These are phyloP conservation scores for Sechiopsis laciniata DNA, from an alignment of 306 rosid genomes.

Conservation along the genomic window DNA sequence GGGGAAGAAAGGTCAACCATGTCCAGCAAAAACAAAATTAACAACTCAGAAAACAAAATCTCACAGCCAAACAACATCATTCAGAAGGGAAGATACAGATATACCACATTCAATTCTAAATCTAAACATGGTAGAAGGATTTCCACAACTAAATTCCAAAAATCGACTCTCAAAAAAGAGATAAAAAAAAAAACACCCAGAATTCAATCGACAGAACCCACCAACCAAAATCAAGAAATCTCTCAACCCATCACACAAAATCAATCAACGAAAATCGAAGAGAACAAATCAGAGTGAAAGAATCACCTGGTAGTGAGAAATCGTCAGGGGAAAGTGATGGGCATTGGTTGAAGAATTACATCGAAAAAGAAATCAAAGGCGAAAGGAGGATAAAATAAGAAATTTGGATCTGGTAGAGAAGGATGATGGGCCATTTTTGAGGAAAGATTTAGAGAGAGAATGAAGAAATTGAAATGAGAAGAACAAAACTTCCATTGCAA, in stretches of 20 bases:
- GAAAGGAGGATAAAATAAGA: slow-evolving; percentile 13
- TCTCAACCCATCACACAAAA: not conserved
- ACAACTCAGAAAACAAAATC: not conserved
- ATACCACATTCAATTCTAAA: not conserved
- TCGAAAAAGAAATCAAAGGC: not conserved
- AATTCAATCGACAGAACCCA: not conserved
- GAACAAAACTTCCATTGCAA: slow-evolving; percentile 20
- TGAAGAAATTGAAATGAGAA: not conserved
- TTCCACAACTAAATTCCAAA: not conserved
- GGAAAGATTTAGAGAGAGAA: slow-evolving; percentile 20
- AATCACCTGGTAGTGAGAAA: not conserved
- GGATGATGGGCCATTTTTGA: slow-evolving; percentile 3
- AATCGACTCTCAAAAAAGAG: not conserved
- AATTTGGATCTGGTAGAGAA: slow-evolving; percentile 1
- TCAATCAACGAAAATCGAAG: not conserved
- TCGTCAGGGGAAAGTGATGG: not conserved
- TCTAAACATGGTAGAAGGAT: not conserved
- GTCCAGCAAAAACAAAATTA: not conserved
- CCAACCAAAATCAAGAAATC: not conserved
- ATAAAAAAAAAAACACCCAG: not conserved
- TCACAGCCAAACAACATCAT: not conserved
- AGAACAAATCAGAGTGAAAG: not conserved
- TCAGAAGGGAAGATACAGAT: not conserved
- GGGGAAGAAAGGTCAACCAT: slow-evolving; percentile 16
- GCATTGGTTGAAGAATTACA: slow-evolving; percentile 7